Conservation (phyloP, 2,329 filamentous ascomycete species). For the Furcasterigmium furcatum region DNA sequence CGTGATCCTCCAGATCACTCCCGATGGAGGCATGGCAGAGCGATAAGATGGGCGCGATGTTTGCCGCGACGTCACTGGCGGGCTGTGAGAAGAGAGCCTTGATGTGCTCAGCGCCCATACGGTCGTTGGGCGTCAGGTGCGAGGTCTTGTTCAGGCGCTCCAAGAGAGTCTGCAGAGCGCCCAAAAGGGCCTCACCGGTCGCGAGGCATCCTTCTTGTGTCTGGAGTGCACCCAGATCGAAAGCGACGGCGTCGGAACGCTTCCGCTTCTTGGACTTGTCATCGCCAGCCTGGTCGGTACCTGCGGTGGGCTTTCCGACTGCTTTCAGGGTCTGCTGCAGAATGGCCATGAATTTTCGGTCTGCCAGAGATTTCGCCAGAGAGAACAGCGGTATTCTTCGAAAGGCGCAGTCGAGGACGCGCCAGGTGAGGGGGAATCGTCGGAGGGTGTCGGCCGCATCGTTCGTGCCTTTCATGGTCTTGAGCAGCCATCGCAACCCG, state of each 20-base stretch:
- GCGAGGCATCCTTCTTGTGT: slow-evolving; percentile 36
- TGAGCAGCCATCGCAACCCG: slow-evolving; percentile 60
- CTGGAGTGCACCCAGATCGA: slow-evolving; percentile 36
- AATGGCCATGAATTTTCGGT: slow-evolving; percentile 64
- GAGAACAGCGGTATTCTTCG: slow-evolving; percentile 65
- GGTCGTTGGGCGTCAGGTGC: slow-evolving; percentile 35
- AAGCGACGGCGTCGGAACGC: slow-evolving; percentile 27
- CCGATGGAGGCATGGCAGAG: slow-evolving; percentile 38
- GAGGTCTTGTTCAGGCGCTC: slow-evolving; percentile 34
- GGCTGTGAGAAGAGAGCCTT: slow-evolving; percentile 52
- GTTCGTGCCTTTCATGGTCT: slow-evolving; percentile 48
- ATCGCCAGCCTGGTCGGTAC: slow-evolving; percentile 14
- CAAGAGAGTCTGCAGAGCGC: slow-evolving; percentile 42
- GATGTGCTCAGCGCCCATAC: slow-evolving; percentile 55
- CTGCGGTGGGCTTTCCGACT: slow-evolving; percentile 32
- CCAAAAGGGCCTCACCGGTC: slow-evolving; percentile 45
- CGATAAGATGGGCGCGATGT: slow-evolving; percentile 41
- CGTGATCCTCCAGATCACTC: slow-evolving; percentile 24
- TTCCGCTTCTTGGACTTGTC: slow-evolving; percentile 42
- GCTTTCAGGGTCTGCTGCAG: slow-evolving; percentile 66
- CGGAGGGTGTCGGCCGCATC: slow-evolving; percentile 48
- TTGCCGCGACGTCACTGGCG: slow-evolving; percentile 40
- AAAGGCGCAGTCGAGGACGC: slow-evolving; percentile 58
- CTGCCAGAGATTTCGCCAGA: slow-evolving; percentile 67
- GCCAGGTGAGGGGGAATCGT: slow-evolving; percentile 57